A percentile compares a stretch with the other conserved stretches of the same genome.
These are phyloP conservation scores for Pythium utonaiense DNA, from an alignment of 352 stramenopile genomes.

Conservation along the genomic window DNA sequence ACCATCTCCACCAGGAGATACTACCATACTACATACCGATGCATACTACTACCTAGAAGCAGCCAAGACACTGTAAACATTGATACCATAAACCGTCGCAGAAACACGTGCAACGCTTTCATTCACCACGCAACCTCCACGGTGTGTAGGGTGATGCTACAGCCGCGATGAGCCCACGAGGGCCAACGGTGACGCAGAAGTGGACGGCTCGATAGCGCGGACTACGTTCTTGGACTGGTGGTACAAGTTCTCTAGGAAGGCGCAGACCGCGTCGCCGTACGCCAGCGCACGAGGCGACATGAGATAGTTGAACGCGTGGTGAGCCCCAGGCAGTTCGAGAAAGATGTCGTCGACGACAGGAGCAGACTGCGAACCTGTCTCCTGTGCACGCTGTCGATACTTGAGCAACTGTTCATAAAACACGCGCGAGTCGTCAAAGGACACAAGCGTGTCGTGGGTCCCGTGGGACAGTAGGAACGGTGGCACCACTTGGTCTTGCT, in stretches of 20 bases:
- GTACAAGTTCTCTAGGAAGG: slow-evolving; percentile 60
- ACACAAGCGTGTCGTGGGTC: slow-evolving; percentile 64
- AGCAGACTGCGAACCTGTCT: slow-evolving; percentile 1
- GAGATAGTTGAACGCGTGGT: slow-evolving; percentile 78
- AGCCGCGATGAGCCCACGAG: slow-evolving; percentile 11
- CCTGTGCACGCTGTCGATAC: slow-evolving; percentile 25
- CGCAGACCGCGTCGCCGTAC: slow-evolving; percentile 60
- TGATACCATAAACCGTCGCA: not conserved
- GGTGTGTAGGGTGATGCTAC: not conserved
- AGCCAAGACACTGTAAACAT: not conserved
- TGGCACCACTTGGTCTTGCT: slow-evolving; percentile 38
- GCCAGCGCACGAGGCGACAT: slow-evolving; percentile 64
- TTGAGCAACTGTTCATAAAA: slow-evolving; percentile 62
- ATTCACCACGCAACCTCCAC: not conserved
- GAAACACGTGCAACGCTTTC: not conserved
- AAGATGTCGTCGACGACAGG: slow-evolving; percentile 51
- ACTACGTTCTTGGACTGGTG: slow-evolving; percentile 31
- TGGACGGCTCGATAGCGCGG: not conserved
- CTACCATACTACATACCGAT: slow-evolving; percentile 2
- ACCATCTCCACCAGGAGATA: not conserved
- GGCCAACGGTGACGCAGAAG: not conserved
- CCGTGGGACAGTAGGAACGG: slow-evolving; percentile 77
- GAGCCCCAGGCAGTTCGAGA: slow-evolving; percentile 49
- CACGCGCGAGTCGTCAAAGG: slow-evolving; percentile 61
- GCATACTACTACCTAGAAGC: not conserved